Percentiles rank a stretch among this genome's conserved stretches.
phyloP scores from a whole-genome alignment of 441 rosid species.

The Erodium moschatum region DNA sequence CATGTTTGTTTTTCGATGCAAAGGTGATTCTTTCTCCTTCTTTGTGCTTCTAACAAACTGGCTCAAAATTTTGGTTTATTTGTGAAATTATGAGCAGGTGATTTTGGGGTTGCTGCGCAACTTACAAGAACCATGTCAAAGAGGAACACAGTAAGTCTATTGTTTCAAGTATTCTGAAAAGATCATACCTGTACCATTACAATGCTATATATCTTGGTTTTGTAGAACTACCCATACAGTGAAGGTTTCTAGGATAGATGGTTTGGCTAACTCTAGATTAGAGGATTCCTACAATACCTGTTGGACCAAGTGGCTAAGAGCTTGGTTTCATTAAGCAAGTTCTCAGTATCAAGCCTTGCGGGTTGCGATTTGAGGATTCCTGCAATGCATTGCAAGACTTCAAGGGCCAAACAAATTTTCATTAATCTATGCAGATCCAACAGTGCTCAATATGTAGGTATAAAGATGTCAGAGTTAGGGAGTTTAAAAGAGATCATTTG shows the following conservation, averaged over 20 bases:
- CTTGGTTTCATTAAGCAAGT: background rate
- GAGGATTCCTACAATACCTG: background rate
- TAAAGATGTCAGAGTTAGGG: background rate
- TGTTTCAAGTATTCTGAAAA: conserved; percentile 2
- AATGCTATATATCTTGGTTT: background rate
- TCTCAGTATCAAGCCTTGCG: background rate
- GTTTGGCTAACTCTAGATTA: background rate
- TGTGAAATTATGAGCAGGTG: conserved; percentile 52
- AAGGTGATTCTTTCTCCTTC: conserved; percentile 11
- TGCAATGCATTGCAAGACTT: background rate
- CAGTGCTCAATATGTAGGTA: background rate
- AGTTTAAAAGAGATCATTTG: background rate
- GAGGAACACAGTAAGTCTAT: conserved; percentile 70
- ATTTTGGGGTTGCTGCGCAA: conserved; percentile 99
- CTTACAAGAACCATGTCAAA: conserved; percentile 99
- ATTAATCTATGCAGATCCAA: background rate
- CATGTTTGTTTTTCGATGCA: conserved; percentile 3
- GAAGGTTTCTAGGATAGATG: background rate
- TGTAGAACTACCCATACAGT: background rate
- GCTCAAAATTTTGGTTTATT: conserved; percentile 16
- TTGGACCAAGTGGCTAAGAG: background rate
- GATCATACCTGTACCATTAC: background rate
- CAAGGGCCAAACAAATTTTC: background rate
- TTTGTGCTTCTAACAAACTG: conserved; percentile 11
- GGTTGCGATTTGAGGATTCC: no score